Percentiles rank a stretch among this genome's conserved stretches.
These are phyloP conservation scores for Clonostachys byssicola DNA, from an alignment of 2,329 filamentous ascomycete species.

Conservation along the genomic window DNA sequence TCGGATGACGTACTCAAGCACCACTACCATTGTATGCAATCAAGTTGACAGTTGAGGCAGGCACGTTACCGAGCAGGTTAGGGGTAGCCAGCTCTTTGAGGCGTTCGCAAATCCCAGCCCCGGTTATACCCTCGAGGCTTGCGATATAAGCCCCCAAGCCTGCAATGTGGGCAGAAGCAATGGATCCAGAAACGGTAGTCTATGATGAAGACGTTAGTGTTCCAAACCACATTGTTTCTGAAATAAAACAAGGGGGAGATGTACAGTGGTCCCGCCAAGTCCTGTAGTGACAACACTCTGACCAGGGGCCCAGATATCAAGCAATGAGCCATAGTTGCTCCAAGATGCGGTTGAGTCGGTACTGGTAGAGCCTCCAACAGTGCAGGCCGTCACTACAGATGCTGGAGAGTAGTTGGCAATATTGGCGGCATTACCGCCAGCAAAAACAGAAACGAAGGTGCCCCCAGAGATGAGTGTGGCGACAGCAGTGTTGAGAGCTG, in stretches of 20 bases:
- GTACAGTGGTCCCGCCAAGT: slow-evolving; percentile 53
- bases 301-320: slow-evolving; percentile 97
- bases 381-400: slow-evolving; percentile 80
- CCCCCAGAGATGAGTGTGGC: slow-evolving; percentile 36
- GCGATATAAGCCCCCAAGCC: slow-evolving; percentile 98
- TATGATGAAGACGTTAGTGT: too few relatives aligned
- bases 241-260: too few relatives aligned
- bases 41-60: slow-evolving; percentile 83
- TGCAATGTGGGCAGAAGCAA: slow-evolving; percentile 96
- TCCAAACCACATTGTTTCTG: too few relatives aligned
- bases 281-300: slow-evolving; percentile 98
- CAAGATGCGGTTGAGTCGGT: slow-evolving; percentile 98
- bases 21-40: slow-evolving; percentile 99
- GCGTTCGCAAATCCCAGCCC: slow-evolving; percentile 89
- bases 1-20: slow-evolving; percentile 1
- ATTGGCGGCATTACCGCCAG: slow-evolving; percentile 44
- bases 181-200: slow-evolving; percentile 60
- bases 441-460: slow-evolving; percentile 46
- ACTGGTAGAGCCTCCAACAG: slow-evolving; percentile 91
- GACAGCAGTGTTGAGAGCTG: slow-evolving; percentile 43
- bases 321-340: slow-evolving; percentile 99
- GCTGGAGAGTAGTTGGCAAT: slow-evolving; percentile 42
- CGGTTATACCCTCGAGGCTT: slow-evolving; percentile 84
- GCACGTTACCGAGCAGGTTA: slow-evolving; percentile 75
- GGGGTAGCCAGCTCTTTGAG: slow-evolving; percentile 73